Percentiles rank a stretch among this genome's conserved stretches.
Evolutionary conservation across 2,329 filamentous ascomycete genomes (phyloP).

Genomic region (Leptographium wingfieldii): DNA sequence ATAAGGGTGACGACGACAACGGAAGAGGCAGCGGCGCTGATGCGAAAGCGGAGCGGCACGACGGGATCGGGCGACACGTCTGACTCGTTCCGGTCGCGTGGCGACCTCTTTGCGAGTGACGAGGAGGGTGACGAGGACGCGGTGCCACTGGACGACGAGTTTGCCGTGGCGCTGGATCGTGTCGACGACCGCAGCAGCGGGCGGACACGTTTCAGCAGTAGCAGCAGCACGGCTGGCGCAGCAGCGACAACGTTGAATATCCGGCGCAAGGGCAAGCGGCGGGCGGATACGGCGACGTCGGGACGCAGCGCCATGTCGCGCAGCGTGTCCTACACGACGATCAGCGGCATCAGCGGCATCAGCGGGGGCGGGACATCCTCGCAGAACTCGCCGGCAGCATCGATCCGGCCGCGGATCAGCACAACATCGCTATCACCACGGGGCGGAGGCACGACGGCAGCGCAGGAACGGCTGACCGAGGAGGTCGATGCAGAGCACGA

Average conservation of each 20-base stretch:
- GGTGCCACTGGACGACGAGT: conserved; percentile 84
- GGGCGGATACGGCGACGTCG: conserved; percentile 10
- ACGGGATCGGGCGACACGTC: conserved; percentile 68
- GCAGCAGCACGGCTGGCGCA: conserved; percentile 26
- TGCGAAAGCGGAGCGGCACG: conserved; percentile 61
- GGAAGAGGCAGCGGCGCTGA: background rate
- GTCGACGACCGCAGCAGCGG: conserved; percentile 68
- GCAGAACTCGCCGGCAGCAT: conserved; percentile 36
- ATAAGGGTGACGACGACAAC: background rate
- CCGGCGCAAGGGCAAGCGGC: conserved; percentile 31
- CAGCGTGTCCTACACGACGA: conserved; percentile 45
- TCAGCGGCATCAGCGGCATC: conserved; percentile 14
- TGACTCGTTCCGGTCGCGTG: conserved; percentile 75
- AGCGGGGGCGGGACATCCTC: conserved; percentile 38
- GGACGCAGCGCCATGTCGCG: conserved; percentile 25
- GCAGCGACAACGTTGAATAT: conserved; percentile 53
- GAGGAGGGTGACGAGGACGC: conserved; percentile 81
- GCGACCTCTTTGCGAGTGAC: conserved; percentile 84
- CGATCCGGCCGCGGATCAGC: conserved; percentile 11
- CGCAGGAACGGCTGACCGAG: background rate
- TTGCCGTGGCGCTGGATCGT: conserved; percentile 69
- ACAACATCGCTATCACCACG: conserved; percentile 8
- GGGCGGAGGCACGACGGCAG: background rate
- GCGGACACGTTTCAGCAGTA: conserved; percentile 40
- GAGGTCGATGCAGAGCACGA: background rate